These are phyloP conservation scores for Sporothrix dimorphospora DNA, from an alignment of 2,329 filamentous ascomycete genomes.

Conservation along the genomic window DNA sequence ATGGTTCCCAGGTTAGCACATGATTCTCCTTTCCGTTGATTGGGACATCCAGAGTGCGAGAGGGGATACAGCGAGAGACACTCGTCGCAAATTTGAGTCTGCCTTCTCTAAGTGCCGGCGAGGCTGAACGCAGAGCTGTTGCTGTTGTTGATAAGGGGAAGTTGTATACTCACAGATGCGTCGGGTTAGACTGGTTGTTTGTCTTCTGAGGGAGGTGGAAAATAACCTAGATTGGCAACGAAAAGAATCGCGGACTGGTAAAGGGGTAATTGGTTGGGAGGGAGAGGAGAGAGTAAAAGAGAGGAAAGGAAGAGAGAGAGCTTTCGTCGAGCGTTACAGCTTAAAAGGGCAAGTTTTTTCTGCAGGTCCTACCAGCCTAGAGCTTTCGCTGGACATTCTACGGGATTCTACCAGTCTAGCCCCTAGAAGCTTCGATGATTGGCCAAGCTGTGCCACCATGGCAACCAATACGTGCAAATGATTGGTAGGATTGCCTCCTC, in stretches of 20 bases:
- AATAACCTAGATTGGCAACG: constrained; percentile 4
- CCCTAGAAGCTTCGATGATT: constrained; percentile 37
- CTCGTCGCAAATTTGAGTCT: background rate
- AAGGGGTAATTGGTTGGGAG: constrained; percentile 4
- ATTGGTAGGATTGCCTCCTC: constrained; percentile 29
- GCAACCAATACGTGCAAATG: constrained; percentile 28
- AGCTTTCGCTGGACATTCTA: constrained; percentile 41
- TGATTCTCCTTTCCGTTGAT: background rate
- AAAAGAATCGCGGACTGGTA: constrained; percentile 20
- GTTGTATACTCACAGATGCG: background rate
- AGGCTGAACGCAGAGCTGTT: background rate
- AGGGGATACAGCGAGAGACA: background rate
- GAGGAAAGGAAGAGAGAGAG: constrained; percentile 31
- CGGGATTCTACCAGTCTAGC: constrained; percentile 42
- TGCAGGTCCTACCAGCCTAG: constrained; percentile 33
- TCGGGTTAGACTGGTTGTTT: background rate
- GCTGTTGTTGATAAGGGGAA: background rate
- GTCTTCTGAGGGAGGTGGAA: background rate
- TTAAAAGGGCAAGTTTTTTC: constrained; percentile 40
- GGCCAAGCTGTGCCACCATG: constrained; percentile 30
- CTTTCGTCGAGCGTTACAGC: constrained; percentile 36
- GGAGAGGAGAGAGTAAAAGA: constrained; percentile 16
- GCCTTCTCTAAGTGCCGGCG: background rate
- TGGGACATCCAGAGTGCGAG: background rate
- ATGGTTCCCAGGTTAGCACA: background rate